Base-by-base conservation (phyloP, 345 rosid species). In the Dimocarpus longan region DNA sequence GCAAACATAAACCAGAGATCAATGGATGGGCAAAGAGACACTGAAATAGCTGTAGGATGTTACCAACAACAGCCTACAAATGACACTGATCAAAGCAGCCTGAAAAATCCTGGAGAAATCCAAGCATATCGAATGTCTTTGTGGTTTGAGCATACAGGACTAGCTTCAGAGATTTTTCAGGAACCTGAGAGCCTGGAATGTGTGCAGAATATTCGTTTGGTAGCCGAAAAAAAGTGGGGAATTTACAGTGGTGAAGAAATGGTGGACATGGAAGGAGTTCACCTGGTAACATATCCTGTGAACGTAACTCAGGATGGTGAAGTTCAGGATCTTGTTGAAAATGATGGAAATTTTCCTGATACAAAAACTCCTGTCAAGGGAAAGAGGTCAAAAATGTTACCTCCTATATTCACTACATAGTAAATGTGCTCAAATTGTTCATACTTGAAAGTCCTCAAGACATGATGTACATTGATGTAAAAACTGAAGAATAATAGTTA, bases 1-100 rank as follows among this genome's bases (percentile, higher is more conserved):
- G 93, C 97, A 21, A 95, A 95, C 57, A 87, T 92, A 66, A 93
- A 92, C 83, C 98, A 93, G 84, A 83, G 98, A 82, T 95, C 98
- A 66, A 95, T 93, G 98, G 98, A 90, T 11, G 98, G 98, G 18
- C 76, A 78, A 66, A 89, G 97, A 1, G 97, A 95, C 91, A 95
- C 98, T 0, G 98, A 93, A 79, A 91, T 95, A 22, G 94, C 93
- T 66, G 89, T 93, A 22, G 97, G 97, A 46, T 91, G 95, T 84
- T 88, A 84, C 86, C 94, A 92, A 82, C 59, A 92, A 82, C 57
- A 66, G n/a, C 28, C 43, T 4, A n/a, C 74, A 57, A 79, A 42
- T 71, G 68, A 18, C n/a, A 54, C 59, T 56, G 72, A 26, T 22
- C 66, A 71, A 26, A 67, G 16, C 75, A 78, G 43, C n/a, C 50